These are phyloP conservation scores for Ceratopteris richardii DNA, from an alignment of 75 land plant species.

Conservation along the genomic window DNA sequence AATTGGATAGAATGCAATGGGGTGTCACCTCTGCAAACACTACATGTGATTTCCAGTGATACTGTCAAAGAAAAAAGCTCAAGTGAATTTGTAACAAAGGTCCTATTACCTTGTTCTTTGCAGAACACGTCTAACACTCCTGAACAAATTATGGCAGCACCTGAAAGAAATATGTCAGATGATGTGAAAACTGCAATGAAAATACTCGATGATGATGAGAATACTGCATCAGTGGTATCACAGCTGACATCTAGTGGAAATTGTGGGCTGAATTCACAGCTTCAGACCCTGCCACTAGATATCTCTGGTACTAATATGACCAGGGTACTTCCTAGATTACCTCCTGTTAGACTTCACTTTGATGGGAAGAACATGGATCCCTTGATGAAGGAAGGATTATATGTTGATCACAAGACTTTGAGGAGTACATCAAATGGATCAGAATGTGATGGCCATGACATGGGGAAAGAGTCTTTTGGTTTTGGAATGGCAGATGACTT, in stretches of 20 bases:
- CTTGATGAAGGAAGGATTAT: constrained; percentile 3
- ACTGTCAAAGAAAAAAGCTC: not conserved
- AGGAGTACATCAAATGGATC: too few relatives aligned
- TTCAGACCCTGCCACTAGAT: too few relatives aligned
- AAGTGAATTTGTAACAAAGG: not conserved
- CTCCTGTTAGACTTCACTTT: constrained; percentile 34
- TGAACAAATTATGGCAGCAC: too few relatives aligned
- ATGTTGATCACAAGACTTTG: not conserved
- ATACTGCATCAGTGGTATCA: too few relatives aligned
- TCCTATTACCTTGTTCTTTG: not conserved
- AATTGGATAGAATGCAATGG: not conserved
- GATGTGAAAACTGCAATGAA: too few relatives aligned
- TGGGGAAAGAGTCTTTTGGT: not conserved
- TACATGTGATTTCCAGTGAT: not conserved
- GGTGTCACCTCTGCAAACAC: too few relatives aligned
- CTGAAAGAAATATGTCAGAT: too few relatives aligned
- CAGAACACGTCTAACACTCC: not conserved
- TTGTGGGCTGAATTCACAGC: too few relatives aligned
- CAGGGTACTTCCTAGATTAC: constrained; percentile 33
- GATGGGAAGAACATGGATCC: constrained; percentile 14
- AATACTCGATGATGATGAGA: too few relatives aligned
- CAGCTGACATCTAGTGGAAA: too few relatives aligned
- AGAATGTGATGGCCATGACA: too few relatives aligned
- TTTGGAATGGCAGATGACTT: not conserved
- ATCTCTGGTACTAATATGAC: not conserved